Base-by-base conservation (phyloP, 352 stramenopile species). In the Globisporangium megalacanthum region DNA sequence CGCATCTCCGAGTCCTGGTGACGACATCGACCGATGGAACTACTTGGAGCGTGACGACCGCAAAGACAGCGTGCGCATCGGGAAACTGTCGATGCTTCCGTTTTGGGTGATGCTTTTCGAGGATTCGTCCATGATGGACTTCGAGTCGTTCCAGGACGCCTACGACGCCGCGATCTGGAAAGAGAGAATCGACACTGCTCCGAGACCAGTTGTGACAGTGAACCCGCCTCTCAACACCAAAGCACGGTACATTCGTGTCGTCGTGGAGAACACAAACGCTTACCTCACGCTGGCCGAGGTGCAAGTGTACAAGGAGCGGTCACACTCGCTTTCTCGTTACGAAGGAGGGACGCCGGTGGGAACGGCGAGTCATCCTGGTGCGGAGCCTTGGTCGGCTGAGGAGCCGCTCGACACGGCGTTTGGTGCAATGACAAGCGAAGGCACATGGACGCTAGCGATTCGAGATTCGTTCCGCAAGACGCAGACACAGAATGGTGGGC, bases 31-130 rank as follows among this genome's bases (percentile, higher is more conserved):
- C 46, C 52, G 62, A 0, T 68, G 73, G 49, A 47, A 68, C 13
- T 86, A 86, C 54, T 36, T 53, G 1, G 54, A 69, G 0, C 56
- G 64, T 2, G 63, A 79, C 51, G 31, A 65, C 1, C 59, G 60
- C 0, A 54, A 45, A n/a, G 47, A 65, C 31, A 72, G 39, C 19
- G 56, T 56, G 4, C 54, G 36, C 1, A 66, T 60, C 22, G 58
- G 61, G 0, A 59, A 77, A 15, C 41, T 74, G 20, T 70, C 70
- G 10, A 88, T 92, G 69, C 86, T 89, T 29, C 85, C 85, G 11
- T 90, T 86, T 49, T 95, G 82, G 75, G 69, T 93, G 35, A 62
- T 93, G 57, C 60, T 95, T 5, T 92, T 88, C 46, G 79, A 90
- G n/a, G 65, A 70, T 29, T 63, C 69, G 0, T 58, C 82, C 6